A percentile compares a stretch with the other conserved stretches of the same genome.
Evolutionary conservation across 164 flowering plant species (phyloP).

Genomic region (Vitis labrusca): DNA sequence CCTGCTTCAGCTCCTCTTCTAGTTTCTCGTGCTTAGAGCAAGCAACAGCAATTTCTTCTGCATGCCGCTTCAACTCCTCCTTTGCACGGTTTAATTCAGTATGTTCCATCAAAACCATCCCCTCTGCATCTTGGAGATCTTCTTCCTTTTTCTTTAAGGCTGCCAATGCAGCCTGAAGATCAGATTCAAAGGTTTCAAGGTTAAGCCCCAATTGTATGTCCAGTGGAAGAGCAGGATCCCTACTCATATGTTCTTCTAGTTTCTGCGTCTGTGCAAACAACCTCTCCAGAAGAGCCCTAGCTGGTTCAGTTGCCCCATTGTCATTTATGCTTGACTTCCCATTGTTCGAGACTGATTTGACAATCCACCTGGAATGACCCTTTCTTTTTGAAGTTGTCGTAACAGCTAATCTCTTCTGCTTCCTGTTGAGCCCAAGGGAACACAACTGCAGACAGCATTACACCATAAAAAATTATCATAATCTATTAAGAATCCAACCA

Average conservation of each 20-base stretch:
- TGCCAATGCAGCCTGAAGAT: constrained; percentile 63
- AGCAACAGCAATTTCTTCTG: constrained; percentile 53
- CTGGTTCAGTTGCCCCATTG: constrained; percentile 64
- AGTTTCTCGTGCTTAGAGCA: constrained; percentile 47
- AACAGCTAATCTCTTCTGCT: constrained; percentile 23
- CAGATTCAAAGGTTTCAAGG: constrained; percentile 63
- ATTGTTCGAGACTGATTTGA: constrained; percentile 42
- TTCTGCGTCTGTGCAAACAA: constrained; percentile 79
- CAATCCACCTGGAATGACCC: constrained; percentile 15
- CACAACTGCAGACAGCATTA: constrained; percentile 29
- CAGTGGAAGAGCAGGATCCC: constrained; percentile 31
- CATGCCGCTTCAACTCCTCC: constrained; percentile 54
- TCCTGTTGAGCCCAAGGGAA: constrained; percentile 22
- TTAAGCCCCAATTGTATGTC: constrained; percentile 34
- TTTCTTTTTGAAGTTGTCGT: constrained; percentile 13
- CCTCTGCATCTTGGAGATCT: constrained; percentile 67
- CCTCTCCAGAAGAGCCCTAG: constrained; percentile 74
- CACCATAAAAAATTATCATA: not conserved
- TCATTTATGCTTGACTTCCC: constrained; percentile 39
- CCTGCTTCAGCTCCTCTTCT: constrained; percentile 63
- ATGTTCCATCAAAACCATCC: constrained; percentile 47
- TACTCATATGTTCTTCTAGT: constrained; percentile 63
- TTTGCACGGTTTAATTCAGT: constrained; percentile 50
- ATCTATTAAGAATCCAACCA: not conserved
- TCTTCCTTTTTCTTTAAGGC: constrained; percentile 79